Base-by-base conservation (phyloP, 805 yeast genomes). In the Yarrowia sp. region DNA sequence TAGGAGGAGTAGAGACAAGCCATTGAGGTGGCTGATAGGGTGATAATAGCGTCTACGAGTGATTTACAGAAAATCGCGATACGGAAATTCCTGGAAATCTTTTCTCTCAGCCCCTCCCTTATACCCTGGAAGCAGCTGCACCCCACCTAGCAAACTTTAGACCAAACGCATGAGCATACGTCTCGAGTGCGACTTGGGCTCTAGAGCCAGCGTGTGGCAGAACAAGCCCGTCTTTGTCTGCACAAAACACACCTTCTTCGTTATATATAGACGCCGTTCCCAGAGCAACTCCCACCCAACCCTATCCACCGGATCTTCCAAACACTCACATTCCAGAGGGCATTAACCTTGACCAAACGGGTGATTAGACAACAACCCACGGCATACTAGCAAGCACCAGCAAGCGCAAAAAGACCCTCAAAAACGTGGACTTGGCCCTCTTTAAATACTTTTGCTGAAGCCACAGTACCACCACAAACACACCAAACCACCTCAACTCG, bases 111-210 rank as follows among this genome's bases (percentile, higher is more conserved):
- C 42, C 15, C 13, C 8, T 38, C n/a, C 42, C 17, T 38, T 17
- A 7, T 31, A 42, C 31, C 47, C 15, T 18, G 1, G 31, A n/a
- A 7, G 22, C 10, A 51, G 45, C 44, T 53, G 60, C 45, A 53
- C 60, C 60, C 60, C 60, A 39, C 60, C 38, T 28, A 15, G 45
- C 60, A 53, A 53, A 53, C 60, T 39, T 53, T 53, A 53, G 60
- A 7, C 14, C 32, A 13, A 11, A 35, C 57, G 42, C 41, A 50
- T 50, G 8, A 35, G 10, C 57, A 50, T 50, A 33, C 41, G 33
- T 48, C 41, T 22, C 4, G 31, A 8, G 47, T 42, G 47, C 47
- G 31, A 22, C 47, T 22, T 15, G 18, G 10, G 18, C 44, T n/a
- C 15, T 11, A 15, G 8, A 41, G 44, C 18, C 11, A 42, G 47